Percentiles rank a stretch among this genome's conserved stretches.
Evolutionary conservation across 768 basidiomycete species (phyloP).

Genomic region (Nevesoporus exiguus): DNA sequence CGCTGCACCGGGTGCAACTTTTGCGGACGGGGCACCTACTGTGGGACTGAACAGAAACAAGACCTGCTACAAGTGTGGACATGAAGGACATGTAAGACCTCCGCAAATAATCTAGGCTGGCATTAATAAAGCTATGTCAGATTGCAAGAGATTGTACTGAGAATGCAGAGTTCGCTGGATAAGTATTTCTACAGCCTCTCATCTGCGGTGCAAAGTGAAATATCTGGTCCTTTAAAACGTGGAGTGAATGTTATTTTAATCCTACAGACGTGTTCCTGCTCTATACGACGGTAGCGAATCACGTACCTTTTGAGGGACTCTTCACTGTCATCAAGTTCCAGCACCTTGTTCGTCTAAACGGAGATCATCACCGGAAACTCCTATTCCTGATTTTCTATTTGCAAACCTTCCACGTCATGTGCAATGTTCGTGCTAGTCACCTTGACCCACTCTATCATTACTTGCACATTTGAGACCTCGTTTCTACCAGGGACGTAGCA

Average conservation of each 20-base stretch:
- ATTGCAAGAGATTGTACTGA: constrained; percentile 68
- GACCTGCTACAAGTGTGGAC: constrained; percentile 87
- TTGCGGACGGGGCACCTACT: constrained; percentile 41
- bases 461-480: neutral
- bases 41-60: constrained; percentile 56
- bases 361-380: constrained; percentile 18
- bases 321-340: neutral
- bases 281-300: neutral
- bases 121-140: constrained; percentile 30
- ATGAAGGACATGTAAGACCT: constrained; percentile 77
- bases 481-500: neutral
- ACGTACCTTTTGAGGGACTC: neutral
- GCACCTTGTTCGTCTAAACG: constrained; percentile 9
- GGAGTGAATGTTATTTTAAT: constrained; percentile 15
- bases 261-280: neutral
- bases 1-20: constrained; percentile 59
- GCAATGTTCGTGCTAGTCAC: neutral
- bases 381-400: constrained; percentile 2
- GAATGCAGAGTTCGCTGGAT: constrained; percentile 48
- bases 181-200: constrained; percentile 19
- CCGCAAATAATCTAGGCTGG: neutral
- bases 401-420: neutral
- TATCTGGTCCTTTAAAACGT: constrained; percentile 18
- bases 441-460: neutral
- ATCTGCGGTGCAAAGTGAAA: constrained; percentile 7